These are phyloP conservation scores for Andrographis paniculata DNA, from an alignment of 305 asterid species.

Conservation along the genomic window DNA sequence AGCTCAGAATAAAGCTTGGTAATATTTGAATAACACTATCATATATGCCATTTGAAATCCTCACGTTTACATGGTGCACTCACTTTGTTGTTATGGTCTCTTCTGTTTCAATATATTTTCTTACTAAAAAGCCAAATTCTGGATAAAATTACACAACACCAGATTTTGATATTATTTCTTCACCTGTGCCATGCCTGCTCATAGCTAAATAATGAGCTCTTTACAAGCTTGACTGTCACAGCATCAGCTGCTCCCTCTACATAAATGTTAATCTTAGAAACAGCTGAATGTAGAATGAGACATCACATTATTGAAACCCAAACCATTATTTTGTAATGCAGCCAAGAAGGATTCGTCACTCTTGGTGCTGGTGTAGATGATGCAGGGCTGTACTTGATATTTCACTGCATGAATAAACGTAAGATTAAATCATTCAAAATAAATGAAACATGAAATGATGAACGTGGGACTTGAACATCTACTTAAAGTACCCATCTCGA, in stretches of 20 bases:
- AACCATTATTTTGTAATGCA: slow-evolving; percentile 79
- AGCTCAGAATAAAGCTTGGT: slow-evolving; percentile 3
- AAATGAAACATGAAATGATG: slow-evolving; percentile 17
- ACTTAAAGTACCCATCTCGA: slow-evolving; percentile 63
- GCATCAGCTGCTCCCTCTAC: slow-evolving; percentile 59
- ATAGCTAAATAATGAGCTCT: slow-evolving; percentile 80
- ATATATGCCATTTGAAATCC: too few species aligned
- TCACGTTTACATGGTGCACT: too few species aligned
- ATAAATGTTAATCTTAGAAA: slow-evolving; percentile 18
- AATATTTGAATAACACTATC: too few species aligned
- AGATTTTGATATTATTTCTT: too few species aligned
- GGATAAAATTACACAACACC: too few species aligned
- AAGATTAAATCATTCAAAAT: slow-evolving; percentile 10
- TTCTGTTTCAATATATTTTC: too few species aligned
- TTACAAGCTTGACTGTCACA: slow-evolving; percentile 71
- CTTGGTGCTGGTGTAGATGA: slow-evolving; percentile 87
- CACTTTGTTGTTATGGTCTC: too few species aligned
- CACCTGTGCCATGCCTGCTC: slow-evolving; percentile 99
- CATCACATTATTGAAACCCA: slow-evolving; percentile 21
- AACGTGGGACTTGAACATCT: slow-evolving; percentile 9
- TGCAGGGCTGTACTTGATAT: slow-evolving; percentile 81
- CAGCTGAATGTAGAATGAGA: slow-evolving; percentile 19
- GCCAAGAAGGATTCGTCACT: slow-evolving; percentile 71
- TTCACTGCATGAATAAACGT: slow-evolving; percentile 43
- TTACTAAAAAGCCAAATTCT: too few species aligned